phyloP scores from a whole-genome alignment of 768 basidiomycete genomes.

The Hygrocybe coccinea region DNA sequence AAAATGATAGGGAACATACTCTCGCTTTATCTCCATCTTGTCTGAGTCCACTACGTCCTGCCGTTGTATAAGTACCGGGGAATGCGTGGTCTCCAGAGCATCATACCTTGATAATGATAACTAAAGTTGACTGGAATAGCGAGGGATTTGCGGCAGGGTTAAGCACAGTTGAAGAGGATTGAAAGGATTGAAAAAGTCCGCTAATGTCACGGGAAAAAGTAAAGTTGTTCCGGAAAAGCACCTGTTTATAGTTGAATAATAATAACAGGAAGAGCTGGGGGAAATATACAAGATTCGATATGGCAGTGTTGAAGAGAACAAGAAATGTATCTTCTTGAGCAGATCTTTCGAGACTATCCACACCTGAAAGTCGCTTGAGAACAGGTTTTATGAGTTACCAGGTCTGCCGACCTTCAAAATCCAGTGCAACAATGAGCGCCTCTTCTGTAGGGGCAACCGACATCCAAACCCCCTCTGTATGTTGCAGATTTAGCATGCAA shows the following conservation, averaged over 20 bases:
- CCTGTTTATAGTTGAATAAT: conserved; percentile 29
- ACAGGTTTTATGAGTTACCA: neutral
- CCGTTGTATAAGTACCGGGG: no score
- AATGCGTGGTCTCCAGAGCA: neutral
- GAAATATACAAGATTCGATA: conserved; percentile 53
- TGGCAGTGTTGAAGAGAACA: conserved; percentile 60
- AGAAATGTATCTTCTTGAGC: conserved; percentile 60
- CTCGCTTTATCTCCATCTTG: conserved; percentile 51
- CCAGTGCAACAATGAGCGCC: conserved; percentile 51
- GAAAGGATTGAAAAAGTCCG: conserved; percentile 59
- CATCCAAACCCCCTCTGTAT: conserved; percentile 58
- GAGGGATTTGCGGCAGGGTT: conserved; percentile 56
- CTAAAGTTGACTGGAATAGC: conserved; percentile 54
- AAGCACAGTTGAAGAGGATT: conserved; percentile 52
- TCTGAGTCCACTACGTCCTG: conserved; percentile 64
- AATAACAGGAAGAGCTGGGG: neutral
- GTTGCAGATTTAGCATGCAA: neutral
- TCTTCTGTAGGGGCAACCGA: conserved; percentile 58
- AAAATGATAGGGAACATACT: conserved; percentile 34
- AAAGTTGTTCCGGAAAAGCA: conserved; percentile 63
- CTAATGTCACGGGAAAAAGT: conserved; percentile 56
- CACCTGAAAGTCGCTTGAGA: conserved; percentile 32
- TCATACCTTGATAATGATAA: conserved; percentile 58
- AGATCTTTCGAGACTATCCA: conserved; percentile 60
- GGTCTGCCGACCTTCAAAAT: conserved; percentile 52